These are phyloP conservation scores for Stellera chamaejasme DNA, from an alignment of 345 rosid genomes.

Conservation along the genomic window DNA sequence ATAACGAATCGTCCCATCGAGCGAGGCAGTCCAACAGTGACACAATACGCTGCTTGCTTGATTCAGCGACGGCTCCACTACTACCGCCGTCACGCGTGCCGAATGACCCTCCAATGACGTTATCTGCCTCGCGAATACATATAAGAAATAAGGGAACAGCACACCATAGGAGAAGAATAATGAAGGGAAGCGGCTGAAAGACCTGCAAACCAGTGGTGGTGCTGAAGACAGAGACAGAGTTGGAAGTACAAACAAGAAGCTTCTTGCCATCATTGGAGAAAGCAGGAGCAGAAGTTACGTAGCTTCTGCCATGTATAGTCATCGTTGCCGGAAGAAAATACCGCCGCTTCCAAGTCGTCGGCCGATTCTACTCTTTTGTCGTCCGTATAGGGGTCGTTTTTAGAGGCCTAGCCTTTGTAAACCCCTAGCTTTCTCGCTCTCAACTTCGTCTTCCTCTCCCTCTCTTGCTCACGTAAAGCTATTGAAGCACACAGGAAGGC, in stretches of 20 bases:
- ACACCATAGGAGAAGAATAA: not conserved
- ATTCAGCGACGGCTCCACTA: slow-evolving; percentile 58
- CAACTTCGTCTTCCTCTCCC: no score
- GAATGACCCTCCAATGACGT: slow-evolving; percentile 75
- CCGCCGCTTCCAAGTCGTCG: no score
- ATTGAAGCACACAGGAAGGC: no score
- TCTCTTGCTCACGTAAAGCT: no score
- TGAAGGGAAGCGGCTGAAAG: not conserved
- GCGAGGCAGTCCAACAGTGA: slow-evolving; percentile 92
- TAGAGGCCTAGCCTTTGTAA: no score
- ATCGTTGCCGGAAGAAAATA: slow-evolving; percentile 18
- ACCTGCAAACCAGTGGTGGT: slow-evolving; percentile 81
- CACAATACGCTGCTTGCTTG: slow-evolving; percentile 48
- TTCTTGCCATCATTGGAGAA: slow-evolving; percentile 92
- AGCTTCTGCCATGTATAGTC: slow-evolving; percentile 82
- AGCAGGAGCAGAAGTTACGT: slow-evolving; percentile 61
- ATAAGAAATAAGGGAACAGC: not conserved
- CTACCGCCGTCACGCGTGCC: slow-evolving; percentile 61
- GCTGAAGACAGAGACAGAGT: slow-evolving; percentile 76
- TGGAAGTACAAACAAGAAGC: slow-evolving; percentile 72
- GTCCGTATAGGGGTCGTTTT: no score
- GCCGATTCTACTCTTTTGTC: no score
- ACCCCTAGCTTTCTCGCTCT: no score
- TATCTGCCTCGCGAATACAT: slow-evolving; percentile 23
- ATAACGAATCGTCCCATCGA: slow-evolving; percentile 80